Conservation (phyloP, 1,139 yeast genomes). For the Hemisphaericaspora subhashii region DNA sequence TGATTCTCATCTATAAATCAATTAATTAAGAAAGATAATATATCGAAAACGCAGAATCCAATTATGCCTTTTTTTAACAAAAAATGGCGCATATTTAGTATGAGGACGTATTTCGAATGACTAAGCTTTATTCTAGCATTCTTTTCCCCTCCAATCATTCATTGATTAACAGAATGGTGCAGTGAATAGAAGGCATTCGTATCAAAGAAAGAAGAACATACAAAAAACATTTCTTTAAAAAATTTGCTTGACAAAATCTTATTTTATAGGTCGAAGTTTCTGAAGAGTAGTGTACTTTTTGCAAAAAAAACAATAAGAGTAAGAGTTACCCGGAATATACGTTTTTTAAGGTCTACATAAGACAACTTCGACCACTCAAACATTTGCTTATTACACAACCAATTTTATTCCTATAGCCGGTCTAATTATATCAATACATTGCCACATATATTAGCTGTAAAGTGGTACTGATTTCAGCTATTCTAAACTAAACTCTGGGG, state of each 20-base stretch:
- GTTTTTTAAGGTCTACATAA: too few species aligned
- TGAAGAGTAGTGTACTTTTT: too few species aligned
- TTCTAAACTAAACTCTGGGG: too few species aligned
- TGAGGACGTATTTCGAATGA: constrained; percentile 37
- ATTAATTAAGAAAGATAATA: too few species aligned
- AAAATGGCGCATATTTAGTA: constrained; percentile 29
- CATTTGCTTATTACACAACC: too few species aligned
- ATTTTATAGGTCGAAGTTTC: constrained; percentile 1
- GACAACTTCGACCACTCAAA: too few species aligned
- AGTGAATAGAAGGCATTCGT: constrained; percentile 63
- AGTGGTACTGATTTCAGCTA: too few species aligned
- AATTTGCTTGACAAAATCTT: not conserved
- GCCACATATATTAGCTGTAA: too few species aligned
- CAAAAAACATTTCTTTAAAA: constrained; percentile 7
- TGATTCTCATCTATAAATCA: too few species aligned
- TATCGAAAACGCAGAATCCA: constrained; percentile 43
- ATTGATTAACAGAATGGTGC: constrained; percentile 45
- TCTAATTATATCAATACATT: too few species aligned
- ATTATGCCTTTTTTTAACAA: constrained; percentile 22
- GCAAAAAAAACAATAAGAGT: too few species aligned
- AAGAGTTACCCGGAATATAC: not conserved
- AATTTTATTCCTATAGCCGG: too few species aligned
- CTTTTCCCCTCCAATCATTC: constrained; percentile 54
- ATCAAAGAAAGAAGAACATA: constrained; percentile 31
- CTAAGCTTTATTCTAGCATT: constrained; percentile 28